A percentile compares a stretch with the other conserved stretches of the same genome.
These are phyloP conservation scores for Penicillium sp. DNA, from an alignment of 2,329 filamentous ascomycete species.

Conservation along the genomic window DNA sequence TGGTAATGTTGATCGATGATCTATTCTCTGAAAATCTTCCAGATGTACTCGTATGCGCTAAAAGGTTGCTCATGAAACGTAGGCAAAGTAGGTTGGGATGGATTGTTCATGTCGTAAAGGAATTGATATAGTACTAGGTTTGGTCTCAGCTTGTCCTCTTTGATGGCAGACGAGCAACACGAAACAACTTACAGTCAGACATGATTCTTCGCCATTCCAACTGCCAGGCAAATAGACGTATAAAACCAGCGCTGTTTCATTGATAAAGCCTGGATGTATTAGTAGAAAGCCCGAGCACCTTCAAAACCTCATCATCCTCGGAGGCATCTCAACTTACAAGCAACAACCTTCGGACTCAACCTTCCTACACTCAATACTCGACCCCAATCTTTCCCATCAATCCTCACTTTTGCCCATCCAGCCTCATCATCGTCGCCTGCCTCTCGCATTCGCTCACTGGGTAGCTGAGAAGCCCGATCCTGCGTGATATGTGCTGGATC, in stretches of 20 bases:
- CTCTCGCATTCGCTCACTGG: constrained; percentile 76
- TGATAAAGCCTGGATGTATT: constrained; percentile 46
- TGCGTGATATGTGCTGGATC: constrained; percentile 77
- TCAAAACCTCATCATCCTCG: not conserved
- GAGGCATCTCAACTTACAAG: constrained; percentile 63
- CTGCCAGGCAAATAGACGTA: constrained; percentile 54
- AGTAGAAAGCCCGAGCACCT: constrained; percentile 7
- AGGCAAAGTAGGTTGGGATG: not conserved
- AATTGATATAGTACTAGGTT: constrained; percentile 54
- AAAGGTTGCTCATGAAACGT: not conserved
- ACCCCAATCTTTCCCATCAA: constrained; percentile 95
- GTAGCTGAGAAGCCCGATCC: constrained; percentile 73
- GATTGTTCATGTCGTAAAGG: constrained; percentile 42
- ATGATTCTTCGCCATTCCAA: constrained; percentile 52
- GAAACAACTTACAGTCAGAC: constrained; percentile 49
- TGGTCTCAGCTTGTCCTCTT: not conserved
- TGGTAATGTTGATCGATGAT: constrained; percentile 16
- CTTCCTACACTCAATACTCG: constrained; percentile 90
- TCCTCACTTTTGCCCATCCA: constrained; percentile 85
- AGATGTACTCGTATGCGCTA: not conserved
- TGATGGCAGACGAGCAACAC: not conserved
- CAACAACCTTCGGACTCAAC: constrained; percentile 88
- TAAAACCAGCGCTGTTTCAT: constrained; percentile 53
- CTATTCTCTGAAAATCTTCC: not conserved
- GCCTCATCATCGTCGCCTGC: constrained; percentile 72